Percentiles rank a stretch among this genome's conserved stretches.
Conservation (phyloP, 2,329 filamentous ascomycete species). For the Fusarium verrucosum region DNA sequence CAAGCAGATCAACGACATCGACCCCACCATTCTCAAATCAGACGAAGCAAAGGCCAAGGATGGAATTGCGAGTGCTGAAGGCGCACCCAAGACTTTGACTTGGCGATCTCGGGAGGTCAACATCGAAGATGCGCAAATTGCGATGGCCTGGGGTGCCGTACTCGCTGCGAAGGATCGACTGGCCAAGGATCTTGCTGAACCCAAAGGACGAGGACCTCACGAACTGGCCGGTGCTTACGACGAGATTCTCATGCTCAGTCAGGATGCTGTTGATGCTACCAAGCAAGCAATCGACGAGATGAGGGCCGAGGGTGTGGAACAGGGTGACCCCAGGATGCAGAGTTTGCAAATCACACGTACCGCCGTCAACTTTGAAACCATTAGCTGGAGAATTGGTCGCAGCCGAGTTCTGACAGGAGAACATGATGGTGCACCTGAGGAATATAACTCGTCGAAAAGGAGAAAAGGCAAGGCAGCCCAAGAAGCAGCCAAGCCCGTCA, state of each 20-base stretch:
- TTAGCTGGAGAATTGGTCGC: conserved; percentile 93
- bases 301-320: conserved; percentile 80
- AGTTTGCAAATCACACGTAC: conserved; percentile 91
- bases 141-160: conserved; percentile 80
- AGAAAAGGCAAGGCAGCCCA: conserved; percentile 53
- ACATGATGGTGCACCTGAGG: conserved; percentile 75
- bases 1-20: conserved; percentile 73
- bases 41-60: conserved; percentile 57
- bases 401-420: conserved; percentile 89
- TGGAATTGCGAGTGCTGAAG: conserved; percentile 59
- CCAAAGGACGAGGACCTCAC: conserved; percentile 58
- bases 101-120: conserved; percentile 89
- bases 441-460: conserved; percentile 60
- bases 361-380: conserved; percentile 91
- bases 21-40: conserved; percentile 73
- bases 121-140: conserved; percentile 92
- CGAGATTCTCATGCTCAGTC: conserved; percentile 85
- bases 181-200: conserved; percentile 57
- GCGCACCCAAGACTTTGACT: conserved; percentile 76
- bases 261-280: conserved; percentile 93
- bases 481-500: conserved; percentile 57
- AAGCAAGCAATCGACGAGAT: conserved; percentile 94
- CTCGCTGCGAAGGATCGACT: conserved; percentile 62
- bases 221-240: conserved; percentile 90
- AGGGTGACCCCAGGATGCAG: conserved; percentile 88